Evolutionary conservation across 768 basidiomycete genomes (phyloP).

Genomic region (Tricholoma sp.): DNA sequence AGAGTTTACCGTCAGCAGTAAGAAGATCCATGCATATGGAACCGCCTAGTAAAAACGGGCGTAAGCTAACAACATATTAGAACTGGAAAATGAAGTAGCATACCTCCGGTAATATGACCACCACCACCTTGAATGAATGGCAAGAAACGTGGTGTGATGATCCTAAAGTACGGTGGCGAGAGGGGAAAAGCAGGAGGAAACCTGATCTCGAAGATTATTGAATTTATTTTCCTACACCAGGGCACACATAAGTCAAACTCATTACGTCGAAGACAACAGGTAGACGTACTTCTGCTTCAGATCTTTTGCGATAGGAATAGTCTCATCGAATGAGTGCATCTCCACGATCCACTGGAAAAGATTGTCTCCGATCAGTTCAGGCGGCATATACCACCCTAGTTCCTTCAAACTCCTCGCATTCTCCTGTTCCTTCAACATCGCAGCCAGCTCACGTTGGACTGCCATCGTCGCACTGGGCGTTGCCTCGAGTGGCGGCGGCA

Average conservation of each 20-base stretch:
- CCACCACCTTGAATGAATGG: slow-evolving; percentile 70
- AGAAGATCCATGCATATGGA: slow-evolving; percentile 75
- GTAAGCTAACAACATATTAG: background rate
- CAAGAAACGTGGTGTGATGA: slow-evolving; percentile 67
- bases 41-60: slow-evolving; percentile 37
- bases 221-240: slow-evolving; percentile 46
- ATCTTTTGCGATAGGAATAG: slow-evolving; percentile 58
- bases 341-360: slow-evolving; percentile 73
- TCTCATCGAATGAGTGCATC: slow-evolving; percentile 62
- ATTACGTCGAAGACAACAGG: background rate
- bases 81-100: slow-evolving; percentile 2
- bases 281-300: slow-evolving; percentile 40
- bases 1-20: slow-evolving; percentile 49
- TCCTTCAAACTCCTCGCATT: slow-evolving; percentile 37
- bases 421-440: slow-evolving; percentile 59
- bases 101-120: slow-evolving; percentile 62
- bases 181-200: slow-evolving; percentile 65
- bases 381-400: slow-evolving; percentile 70
- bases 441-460: slow-evolving; percentile 55
- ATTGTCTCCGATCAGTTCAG: slow-evolving; percentile 61
- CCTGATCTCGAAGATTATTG: slow-evolving; percentile 67
- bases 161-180: slow-evolving; percentile 72
- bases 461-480: slow-evolving; percentile 49
- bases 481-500: slow-evolving; percentile 60
- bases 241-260: background rate